Evolutionary conservation across 139 green algal genomes (phyloP).

Genomic region (Tetraselmis striata): DNA sequence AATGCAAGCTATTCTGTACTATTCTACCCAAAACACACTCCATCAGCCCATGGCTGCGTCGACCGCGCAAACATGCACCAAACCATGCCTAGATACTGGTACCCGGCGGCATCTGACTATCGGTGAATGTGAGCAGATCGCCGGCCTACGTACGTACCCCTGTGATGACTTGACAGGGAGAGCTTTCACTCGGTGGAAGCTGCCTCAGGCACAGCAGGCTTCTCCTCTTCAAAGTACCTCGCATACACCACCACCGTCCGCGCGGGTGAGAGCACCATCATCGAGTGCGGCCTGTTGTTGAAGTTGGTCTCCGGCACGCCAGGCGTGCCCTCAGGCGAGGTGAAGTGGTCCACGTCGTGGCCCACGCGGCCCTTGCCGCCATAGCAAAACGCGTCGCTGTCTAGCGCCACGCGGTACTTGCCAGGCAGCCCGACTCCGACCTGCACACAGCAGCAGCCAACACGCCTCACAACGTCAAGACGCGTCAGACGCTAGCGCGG

Average conservation of each 20-base stretch:
- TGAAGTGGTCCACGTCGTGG: slow-evolving; percentile 73
- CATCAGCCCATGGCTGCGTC: too few species aligned
- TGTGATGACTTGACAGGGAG: too few species aligned
- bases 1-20: too few species aligned
- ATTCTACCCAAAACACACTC: too few species aligned
- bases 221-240: neutral
- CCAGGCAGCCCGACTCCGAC: slow-evolving; percentile 59
- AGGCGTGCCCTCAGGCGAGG: slow-evolving; percentile 30
- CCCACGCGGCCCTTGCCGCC: slow-evolving; percentile 71
- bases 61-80: too few species aligned
- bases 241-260: neutral
- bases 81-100: too few species aligned
- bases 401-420: slow-evolving; percentile 80
- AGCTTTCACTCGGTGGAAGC: too few species aligned
- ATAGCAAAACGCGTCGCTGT: slow-evolving; percentile 76
- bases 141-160: too few species aligned
- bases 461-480: too few species aligned
- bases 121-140: too few species aligned
- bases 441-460: neutral
- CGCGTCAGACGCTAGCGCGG: neutral
- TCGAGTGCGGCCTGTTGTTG: slow-evolving; percentile 39
- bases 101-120: too few species aligned
- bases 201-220: too few species aligned
- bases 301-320: slow-evolving; percentile 30
- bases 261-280: slow-evolving; percentile 4